Evolutionary conservation across 2,329 filamentous ascomycete genomes (phyloP), one percentile per base, ranked within the genome.

Genomic region (Hymenoscyphus scutula): DNA sequence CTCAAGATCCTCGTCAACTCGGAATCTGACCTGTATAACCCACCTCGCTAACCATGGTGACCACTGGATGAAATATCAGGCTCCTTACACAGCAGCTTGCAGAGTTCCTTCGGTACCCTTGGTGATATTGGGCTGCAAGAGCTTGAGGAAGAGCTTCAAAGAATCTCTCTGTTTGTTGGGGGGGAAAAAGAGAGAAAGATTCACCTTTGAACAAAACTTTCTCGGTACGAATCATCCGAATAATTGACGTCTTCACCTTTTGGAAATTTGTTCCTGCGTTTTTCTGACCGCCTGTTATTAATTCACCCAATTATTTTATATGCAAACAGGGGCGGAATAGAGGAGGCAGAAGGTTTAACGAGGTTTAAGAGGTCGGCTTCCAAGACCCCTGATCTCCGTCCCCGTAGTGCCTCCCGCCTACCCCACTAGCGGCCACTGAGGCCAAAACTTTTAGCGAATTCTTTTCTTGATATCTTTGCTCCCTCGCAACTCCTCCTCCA

Each of bases 1-100:
- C 41, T 53, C 60, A 54, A 45, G 45, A 53, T 58, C 60, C 55
- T 45, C 60, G 60, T 48, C 27, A 29, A 19, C n/a, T 15, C 29
- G 23, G 51, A 45, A 41, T 51, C 15, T 19, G 19, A 19, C 17
- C 11, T 51, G n/a, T n/a, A 8, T 23, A 30, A 25, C 37, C 25
- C n/a, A n/a, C n/a, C n/a, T n/a, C n/a, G n/a, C n/a, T n/a, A 54
- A 17, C 13, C 53, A 54, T 30, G 13, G 13, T 17, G n/a, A 32
- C 60, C n/a, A 53, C n/a, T n/a, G 53, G 53, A 32, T 30, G 30
- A 25, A 32, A 34, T 19, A 48, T 41, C 34, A 45, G 53, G 59
- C 30, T 41, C 58, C 53, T 54, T 54, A 54, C 27, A 32, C 29
- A n/a, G 8, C 53, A 54, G 53, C 53, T 17, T 25, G 29, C 27